Conservation (phyloP, 352 stramenopile species). For the Thraustochytrium striatum region DNA sequence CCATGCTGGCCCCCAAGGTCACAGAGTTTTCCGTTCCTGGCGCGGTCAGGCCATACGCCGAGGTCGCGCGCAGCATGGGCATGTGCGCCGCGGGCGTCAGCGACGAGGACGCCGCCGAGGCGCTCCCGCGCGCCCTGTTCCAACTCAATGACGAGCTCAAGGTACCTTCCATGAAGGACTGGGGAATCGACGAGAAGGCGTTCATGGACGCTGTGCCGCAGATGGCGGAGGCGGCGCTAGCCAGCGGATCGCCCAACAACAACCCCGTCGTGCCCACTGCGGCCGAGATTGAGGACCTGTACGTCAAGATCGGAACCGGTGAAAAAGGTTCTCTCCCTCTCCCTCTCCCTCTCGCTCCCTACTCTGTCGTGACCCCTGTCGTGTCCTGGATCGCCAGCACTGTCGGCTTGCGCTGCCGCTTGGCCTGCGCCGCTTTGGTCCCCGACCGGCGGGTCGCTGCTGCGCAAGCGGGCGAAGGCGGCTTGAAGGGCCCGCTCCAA, state of each 20-base stretch:
- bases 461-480: background rate
- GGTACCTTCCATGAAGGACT: slow-evolving; percentile 23
- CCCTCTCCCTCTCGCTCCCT: background rate
- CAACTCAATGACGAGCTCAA: slow-evolving; percentile 17
- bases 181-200: background rate
- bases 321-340: background rate
- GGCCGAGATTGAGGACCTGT: slow-evolving; percentile 32
- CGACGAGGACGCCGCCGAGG: background rate
- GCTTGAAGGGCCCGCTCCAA: background rate
- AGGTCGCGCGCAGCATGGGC: background rate
- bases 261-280: slow-evolving; percentile 24
- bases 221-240: slow-evolving; percentile 17
- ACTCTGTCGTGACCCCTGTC: background rate
- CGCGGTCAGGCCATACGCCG: background rate
- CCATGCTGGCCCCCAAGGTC: slow-evolving; percentile 46
- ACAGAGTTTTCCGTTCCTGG: slow-evolving; percentile 32
- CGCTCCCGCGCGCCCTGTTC: slow-evolving; percentile 17
- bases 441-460: background rate
- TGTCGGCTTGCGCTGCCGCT: background rate
- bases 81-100: background rate
- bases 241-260: slow-evolving; percentile 20
- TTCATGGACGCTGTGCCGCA: background rate
- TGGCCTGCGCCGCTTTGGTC: background rate
- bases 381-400: background rate
- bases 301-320: slow-evolving; percentile 1